These are phyloP conservation scores for Hypoxylon sp. DNA, from an alignment of 2,329 filamentous ascomycete species.

Conservation along the genomic window DNA sequence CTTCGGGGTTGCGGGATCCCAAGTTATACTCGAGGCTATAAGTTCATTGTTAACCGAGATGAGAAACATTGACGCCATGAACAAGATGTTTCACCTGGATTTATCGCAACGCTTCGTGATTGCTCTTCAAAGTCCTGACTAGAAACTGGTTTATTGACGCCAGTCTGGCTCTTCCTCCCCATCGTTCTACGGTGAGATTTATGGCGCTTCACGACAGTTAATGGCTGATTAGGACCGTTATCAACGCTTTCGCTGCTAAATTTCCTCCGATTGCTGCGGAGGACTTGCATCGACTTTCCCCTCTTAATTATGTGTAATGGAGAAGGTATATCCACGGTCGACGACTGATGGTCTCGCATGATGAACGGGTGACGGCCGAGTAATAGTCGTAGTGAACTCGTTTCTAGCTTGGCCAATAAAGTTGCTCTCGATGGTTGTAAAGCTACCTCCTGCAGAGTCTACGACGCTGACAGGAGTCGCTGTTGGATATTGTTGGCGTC, in stretches of 20 bases:
- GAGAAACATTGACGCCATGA: neutral
- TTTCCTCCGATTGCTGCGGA: constrained; percentile 42
- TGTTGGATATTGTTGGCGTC: constrained; percentile 3
- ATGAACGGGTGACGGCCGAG: constrained; percentile 30
- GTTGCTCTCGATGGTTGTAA: constrained; percentile 48
- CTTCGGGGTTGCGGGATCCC: constrained; percentile 37
- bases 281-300: constrained; percentile 48
- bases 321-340: constrained; percentile 45
- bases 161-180: constrained; percentile 15
- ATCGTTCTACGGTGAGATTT: constrained; percentile 31
- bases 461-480: constrained; percentile 7
- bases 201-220: constrained; percentile 51
- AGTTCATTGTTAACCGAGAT: constrained; percentile 19
- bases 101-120: constrained; percentile 11
- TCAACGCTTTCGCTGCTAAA: constrained; percentile 46
- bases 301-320: constrained; percentile 52
- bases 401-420: constrained; percentile 48
- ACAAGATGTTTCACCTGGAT: constrained; percentile 28
- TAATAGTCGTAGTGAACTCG: constrained; percentile 24
- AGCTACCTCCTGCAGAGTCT: constrained; percentile 34
- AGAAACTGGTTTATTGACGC: constrained; percentile 5
- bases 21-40: constrained; percentile 22
- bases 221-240: constrained; percentile 45
- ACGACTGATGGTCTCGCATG: constrained; percentile 29
- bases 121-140: constrained; percentile 7